These are phyloP conservation scores for Elongisporangium anandrum DNA, from an alignment of 352 stramenopile species.

Conservation along the genomic window DNA sequence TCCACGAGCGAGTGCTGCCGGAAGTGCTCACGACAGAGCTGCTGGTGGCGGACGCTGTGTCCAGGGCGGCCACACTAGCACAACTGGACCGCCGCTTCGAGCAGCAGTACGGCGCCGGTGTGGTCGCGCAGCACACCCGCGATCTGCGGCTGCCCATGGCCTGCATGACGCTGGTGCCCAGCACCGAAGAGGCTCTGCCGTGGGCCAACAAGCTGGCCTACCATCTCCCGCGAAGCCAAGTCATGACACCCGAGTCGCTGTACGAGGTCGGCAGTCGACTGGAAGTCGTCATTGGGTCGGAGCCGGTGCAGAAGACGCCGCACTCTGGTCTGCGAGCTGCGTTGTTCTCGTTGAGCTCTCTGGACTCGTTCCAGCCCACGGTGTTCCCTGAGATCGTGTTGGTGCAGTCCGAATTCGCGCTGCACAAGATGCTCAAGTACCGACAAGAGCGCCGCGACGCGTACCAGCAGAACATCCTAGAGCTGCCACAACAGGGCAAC, in stretches of 20 bases:
- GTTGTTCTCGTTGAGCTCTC: conserved; percentile 30
- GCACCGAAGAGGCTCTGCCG: conserved; percentile 15
- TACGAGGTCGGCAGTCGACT: conserved; percentile 37
- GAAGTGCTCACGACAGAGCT: conserved; percentile 18
- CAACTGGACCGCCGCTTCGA: conserved; percentile 66
- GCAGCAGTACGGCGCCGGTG: conserved; percentile 30
- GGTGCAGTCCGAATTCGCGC: conserved; percentile 58
- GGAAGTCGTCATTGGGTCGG: conserved; percentile 29
- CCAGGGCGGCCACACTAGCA: conserved; percentile 25
- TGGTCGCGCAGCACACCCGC: conserved; percentile 20
- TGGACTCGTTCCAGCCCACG: conserved; percentile 16
- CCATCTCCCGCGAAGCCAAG: conserved; percentile 50
- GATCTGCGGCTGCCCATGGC: conserved; percentile 46
- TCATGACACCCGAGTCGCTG: conserved; percentile 21
- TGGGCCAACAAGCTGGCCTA: conserved; percentile 42
- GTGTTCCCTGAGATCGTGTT: conserved; percentile 60
- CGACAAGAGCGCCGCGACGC: conserved; percentile 50
- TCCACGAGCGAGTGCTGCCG: conserved; percentile 45
- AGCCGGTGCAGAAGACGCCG: conserved; percentile 15
- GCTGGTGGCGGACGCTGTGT: conserved; percentile 10
- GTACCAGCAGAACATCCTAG: conserved; percentile 25
- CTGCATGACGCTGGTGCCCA: conserved; percentile 54
- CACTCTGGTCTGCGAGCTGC: conserved; percentile 25
- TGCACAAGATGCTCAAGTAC: conserved; percentile 47
- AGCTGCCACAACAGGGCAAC: conserved; percentile 1